Percentiles rank a stretch among this genome's conserved stretches.
These are phyloP conservation scores for Gynandropsis gynandra DNA, from an alignment of 345 rosid genomes.

Conservation along the genomic window DNA sequence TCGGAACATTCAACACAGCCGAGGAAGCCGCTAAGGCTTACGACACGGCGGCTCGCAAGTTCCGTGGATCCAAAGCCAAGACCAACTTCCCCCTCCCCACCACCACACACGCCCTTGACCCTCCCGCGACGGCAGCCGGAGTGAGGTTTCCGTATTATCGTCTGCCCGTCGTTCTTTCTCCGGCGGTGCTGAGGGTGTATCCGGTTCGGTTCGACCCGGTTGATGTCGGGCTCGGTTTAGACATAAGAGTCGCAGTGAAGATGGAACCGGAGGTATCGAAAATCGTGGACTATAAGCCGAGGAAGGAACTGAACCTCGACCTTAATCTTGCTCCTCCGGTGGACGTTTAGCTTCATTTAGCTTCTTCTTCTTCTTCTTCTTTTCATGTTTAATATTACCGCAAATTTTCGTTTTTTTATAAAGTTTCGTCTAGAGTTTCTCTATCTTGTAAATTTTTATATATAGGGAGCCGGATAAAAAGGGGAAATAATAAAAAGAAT, in stretches of 20 bases:
- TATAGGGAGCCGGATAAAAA: neutral
- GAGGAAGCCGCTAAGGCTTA: conserved; percentile 67
- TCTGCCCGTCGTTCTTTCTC: conserved; percentile 32
- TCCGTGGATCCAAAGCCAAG: conserved; percentile 61
- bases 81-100: conserved; percentile 48
- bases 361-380: neutral
- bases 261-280: conserved; percentile 45
- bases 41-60: conserved; percentile 53
- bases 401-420: conserved; percentile 3
- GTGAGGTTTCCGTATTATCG: too few species aligned
- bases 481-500: neutral
- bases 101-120: too few species aligned
- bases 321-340: conserved; percentile 67
- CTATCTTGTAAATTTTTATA: conserved; percentile 5
- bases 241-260: conserved; percentile 23
- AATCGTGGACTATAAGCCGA: conserved; percentile 31
- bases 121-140: too few species aligned
- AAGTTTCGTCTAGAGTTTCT: too few species aligned
- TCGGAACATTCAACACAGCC: too few species aligned
- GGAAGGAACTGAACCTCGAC: conserved; percentile 37
- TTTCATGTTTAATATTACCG: neutral
- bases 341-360: conserved; percentile 34
- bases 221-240: conserved; percentile 22
- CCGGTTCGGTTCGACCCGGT: conserved; percentile 44
- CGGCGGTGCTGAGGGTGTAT: conserved; percentile 26